Percentiles rank a stretch among this genome's conserved stretches.
Evolutionary conservation across 2,329 filamentous ascomycete genomes (phyloP).

Genomic region (Colletotrichum orchidophilum): DNA sequence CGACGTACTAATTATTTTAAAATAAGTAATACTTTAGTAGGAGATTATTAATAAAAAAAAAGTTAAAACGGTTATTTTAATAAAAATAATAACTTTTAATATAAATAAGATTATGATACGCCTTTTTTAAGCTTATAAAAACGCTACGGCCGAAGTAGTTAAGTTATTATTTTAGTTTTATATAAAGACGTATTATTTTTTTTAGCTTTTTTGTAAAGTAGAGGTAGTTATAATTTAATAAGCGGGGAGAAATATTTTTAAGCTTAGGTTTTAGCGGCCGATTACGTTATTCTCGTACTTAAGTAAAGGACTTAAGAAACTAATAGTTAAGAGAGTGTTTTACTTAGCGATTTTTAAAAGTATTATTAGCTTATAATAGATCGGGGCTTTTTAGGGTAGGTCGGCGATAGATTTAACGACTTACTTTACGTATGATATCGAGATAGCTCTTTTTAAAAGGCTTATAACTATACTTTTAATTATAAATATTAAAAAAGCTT

Average conservation of each 20-base stretch:
- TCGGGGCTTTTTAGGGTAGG: conserved; percentile 13
- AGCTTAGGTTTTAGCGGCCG: conserved; percentile 12
- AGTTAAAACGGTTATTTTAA: background rate
- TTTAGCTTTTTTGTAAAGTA: background rate
- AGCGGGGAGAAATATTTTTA: conserved; percentile 11
- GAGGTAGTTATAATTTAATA: conserved; percentile 31
- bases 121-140: background rate
- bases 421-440: conserved; percentile 11
- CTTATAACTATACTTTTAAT: background rate
- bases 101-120: background rate
- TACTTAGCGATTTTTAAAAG: background rate
- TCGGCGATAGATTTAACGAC: conserved; percentile 9
- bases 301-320: conserved; percentile 29
- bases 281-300: conserved; percentile 29
- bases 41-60: background rate
- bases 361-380: conserved; percentile 7
- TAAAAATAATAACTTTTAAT: background rate
- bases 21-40: background rate
- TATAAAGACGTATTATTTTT: conserved; percentile 4
- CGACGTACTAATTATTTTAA: too few species aligned
- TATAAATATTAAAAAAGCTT: conserved; percentile 20
- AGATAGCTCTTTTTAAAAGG: conserved; percentile 3
- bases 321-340: conserved; percentile 6
- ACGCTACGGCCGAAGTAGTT: background rate
- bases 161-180: conserved; percentile 10